phyloP scores from a whole-genome alignment of 352 stramenopile species.

The Globisporangium uncinulatum region DNA sequence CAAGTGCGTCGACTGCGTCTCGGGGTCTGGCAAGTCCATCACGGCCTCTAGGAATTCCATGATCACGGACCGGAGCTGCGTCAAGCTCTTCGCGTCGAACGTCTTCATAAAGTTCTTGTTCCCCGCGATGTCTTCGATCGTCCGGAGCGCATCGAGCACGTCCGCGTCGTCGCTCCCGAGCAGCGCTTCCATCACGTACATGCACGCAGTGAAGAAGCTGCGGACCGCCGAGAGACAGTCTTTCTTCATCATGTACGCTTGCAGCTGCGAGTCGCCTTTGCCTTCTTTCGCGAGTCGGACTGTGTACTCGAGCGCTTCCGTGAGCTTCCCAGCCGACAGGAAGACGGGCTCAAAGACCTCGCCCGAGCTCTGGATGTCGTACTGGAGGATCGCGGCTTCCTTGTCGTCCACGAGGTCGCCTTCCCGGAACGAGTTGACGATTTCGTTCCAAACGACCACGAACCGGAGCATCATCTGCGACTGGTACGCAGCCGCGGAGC shows the following conservation, averaged over 20 bases:
- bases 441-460: conserved; percentile 76
- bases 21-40: no score
- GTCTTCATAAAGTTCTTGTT: conserved; percentile 62
- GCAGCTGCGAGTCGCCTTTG: conserved; percentile 61
- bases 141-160: conserved; percentile 52
- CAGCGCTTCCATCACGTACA: conserved; percentile 68
- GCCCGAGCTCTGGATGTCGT: conserved; percentile 64
- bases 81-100: conserved; percentile 48
- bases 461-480: conserved; percentile 77
- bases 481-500: conserved; percentile 44
- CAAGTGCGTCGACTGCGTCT: no score
- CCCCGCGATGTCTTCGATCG: conserved; percentile 58
- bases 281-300: conserved; percentile 55
- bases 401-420: conserved; percentile 71
- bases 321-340: conserved; percentile 64
- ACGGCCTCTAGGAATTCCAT: no score
- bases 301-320: conserved; percentile 56
- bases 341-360: conserved; percentile 81
- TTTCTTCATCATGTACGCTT: conserved; percentile 61
- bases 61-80: conserved; percentile 43
- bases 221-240: conserved; percentile 63
- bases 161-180: conserved; percentile 59
- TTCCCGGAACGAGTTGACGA: conserved; percentile 74
- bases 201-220: conserved; percentile 72
- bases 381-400: conserved; percentile 63